Percentiles rank a stretch among this genome's conserved stretches.
phyloP scores from a whole-genome alignment of 1,139 yeast genomes.

The Pichia sorboxylosa region DNA sequence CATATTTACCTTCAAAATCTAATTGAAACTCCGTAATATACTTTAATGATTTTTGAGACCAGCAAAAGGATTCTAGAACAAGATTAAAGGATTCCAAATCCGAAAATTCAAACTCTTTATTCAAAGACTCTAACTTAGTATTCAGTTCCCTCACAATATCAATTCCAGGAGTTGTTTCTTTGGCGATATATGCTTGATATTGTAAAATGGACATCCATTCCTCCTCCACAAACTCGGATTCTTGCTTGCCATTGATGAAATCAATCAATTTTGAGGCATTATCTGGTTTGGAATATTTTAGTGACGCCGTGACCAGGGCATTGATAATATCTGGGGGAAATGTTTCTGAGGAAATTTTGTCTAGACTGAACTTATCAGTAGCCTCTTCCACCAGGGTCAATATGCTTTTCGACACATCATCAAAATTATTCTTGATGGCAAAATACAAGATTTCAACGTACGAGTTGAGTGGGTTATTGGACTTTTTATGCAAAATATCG shows the following conservation, averaged over 20 bases:
- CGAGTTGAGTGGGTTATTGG: constrained; percentile 13
- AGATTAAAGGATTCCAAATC: constrained; percentile 17
- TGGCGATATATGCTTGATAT: constrained; percentile 11
- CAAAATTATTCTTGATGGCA: constrained; percentile 18
- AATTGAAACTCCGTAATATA: constrained; percentile 17
- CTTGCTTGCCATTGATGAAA: constrained; percentile 6
- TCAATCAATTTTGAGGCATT: constrained; percentile 12
- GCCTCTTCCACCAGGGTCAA: constrained; percentile 13
- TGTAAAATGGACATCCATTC: constrained; percentile 21
- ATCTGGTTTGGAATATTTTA: constrained; percentile 13
- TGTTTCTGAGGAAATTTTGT: constrained; percentile 1
- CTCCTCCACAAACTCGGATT: constrained; percentile 11
- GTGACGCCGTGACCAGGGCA: constrained; percentile 17
- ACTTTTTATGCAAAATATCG: constrained; percentile 12
- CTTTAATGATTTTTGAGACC: constrained; percentile 16
- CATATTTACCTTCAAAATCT: constrained; percentile 15
- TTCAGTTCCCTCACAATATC: constrained; percentile 12
- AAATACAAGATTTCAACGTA: constrained; percentile 21
- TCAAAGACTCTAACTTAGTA: constrained; percentile 7
- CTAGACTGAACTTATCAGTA: constrained; percentile 12
- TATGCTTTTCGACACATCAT: constrained; percentile 15
- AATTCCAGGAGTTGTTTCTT: constrained; percentile 8
- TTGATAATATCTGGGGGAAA: constrained; percentile 18
- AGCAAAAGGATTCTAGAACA: constrained; percentile 18
- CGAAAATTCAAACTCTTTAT: constrained; percentile 13